A percentile compares a stretch with the other conserved stretches of the same genome.
phyloP scores from a whole-genome alignment of 192 early-diverging fungal species.

The Coemansia sp. region DNA sequence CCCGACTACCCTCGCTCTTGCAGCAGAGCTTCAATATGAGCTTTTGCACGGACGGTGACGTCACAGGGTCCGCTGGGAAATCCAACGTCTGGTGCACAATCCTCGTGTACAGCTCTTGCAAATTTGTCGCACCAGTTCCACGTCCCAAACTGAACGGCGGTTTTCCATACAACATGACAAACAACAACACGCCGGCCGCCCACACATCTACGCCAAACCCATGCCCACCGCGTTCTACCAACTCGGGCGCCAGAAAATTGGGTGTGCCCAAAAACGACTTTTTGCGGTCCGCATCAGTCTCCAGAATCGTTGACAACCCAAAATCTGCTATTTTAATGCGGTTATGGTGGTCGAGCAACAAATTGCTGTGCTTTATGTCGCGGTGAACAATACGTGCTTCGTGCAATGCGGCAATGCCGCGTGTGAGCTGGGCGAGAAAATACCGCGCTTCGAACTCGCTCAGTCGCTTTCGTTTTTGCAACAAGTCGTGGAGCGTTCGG shows the following conservation, averaged over 20 bases:
- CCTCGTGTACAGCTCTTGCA: constrained; percentile 43
- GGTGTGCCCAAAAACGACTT: constrained; percentile 97
- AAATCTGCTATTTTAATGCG: constrained; percentile 94
- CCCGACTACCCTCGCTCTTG: constrained; percentile 59
- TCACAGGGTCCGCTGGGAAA: constrained; percentile 66
- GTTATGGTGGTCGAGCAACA: constrained; percentile 82
- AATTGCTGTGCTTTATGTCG: constrained; percentile 94
- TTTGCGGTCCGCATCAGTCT: constrained; percentile 82
- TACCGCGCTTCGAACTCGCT: constrained; percentile 90
- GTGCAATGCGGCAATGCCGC: constrained; percentile 83
- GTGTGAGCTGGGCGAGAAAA: constrained; percentile 79
- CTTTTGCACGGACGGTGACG: constrained; percentile 63
- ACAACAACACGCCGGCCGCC: constrained; percentile 90
- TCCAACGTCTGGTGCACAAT: constrained; percentile 46
- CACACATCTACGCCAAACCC: constrained; percentile 95
- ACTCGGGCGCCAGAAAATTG: constrained; percentile 97
- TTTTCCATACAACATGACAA: constrained; percentile 82
- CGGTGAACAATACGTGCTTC: constrained; percentile 80
- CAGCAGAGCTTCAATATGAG: constrained; percentile 72
- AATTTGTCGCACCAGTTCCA: constrained; percentile 10
- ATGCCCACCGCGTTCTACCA: constrained; percentile 86
- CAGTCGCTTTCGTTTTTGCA: constrained; percentile 72
- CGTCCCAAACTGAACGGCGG: constrained; percentile 73
- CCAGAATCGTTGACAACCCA: constrained; percentile 84
- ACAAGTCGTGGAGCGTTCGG: constrained; percentile 80